A percentile compares a stretch with the other conserved stretches of the same genome.
Evolutionary conservation across 768 basidiomycete species (phyloP).

Genomic region (Leccinum sublutescens): DNA sequence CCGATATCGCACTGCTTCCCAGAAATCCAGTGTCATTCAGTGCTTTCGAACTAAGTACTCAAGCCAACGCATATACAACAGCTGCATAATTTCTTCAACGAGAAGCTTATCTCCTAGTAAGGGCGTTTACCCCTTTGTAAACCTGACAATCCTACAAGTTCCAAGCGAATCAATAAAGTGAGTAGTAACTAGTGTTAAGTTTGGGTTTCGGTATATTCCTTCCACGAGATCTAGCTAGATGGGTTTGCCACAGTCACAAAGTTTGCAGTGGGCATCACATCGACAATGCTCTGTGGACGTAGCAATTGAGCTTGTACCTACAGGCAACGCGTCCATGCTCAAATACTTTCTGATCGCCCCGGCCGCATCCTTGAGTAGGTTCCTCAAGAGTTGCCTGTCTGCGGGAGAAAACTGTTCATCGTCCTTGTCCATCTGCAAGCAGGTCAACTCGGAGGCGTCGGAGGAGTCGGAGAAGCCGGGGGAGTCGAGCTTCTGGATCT

Average conservation of each 20-base stretch:
- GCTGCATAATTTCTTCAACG: background rate
- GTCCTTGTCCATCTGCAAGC: background rate
- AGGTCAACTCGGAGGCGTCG: background rate
- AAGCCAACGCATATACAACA: background rate
- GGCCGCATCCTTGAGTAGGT: slow-evolving; percentile 19
- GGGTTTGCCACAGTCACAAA: background rate
- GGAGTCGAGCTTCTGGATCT: slow-evolving; percentile 9
- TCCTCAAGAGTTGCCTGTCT: slow-evolving; percentile 2
- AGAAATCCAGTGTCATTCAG: background rate
- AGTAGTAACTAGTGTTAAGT: background rate
- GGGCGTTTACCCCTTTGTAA: background rate
- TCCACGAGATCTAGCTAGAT: background rate
- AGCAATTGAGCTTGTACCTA: background rate
- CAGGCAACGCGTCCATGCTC: background rate
- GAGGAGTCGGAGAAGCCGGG: background rate
- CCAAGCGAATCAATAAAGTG: background rate
- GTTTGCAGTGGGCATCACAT: background rate
- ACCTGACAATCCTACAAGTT: background rate
- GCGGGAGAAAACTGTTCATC: background rate
- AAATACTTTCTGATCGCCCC: slow-evolving; percentile 18
- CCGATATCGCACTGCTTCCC: background rate
- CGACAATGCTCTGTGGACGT: background rate
- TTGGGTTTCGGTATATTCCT: background rate
- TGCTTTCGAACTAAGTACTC: background rate
- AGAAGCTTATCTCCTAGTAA: background rate